Evolutionary conservation across 176 grass and related monocot genomes (phyloP), one percentile per base, ranked within the genome.

Genomic region (Puccinellia tenuiflora): DNA sequence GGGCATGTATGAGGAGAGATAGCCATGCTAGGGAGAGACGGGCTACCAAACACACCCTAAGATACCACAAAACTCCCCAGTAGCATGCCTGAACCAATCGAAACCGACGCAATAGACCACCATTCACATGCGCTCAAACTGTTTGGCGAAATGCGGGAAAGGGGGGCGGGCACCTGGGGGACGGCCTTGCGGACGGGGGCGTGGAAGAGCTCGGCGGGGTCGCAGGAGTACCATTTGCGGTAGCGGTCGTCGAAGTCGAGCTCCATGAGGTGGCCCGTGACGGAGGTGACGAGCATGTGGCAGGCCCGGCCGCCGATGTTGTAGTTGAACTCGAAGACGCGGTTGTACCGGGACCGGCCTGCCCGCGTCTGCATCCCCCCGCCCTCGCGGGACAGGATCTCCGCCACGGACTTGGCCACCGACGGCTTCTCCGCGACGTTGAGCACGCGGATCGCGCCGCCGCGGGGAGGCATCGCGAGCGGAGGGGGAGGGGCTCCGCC

Each of bases 241-340:
- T 88, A 98, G 9, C 96, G 85, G 22, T 98, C 92, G 2, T 96
- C 93, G 76, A 98, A 98, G 8, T 98, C 91, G 51, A 98, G 92
- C 78, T 98, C 96, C 96, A 98, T 98, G 70, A 98, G 88, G 79
- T 98, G 93, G 20, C 96, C 96, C 39, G 92, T 98, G 91, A 98
- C 96, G 69, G 93, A 98, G 80, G 96, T 98, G 72, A 96, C 87
- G 55, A 83, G 85, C 96, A 93, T 98, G 80, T 72, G 83, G 85
- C 96, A 95, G 67, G 80, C 48, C 18, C 76, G 87, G 35, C 39
- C 59, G 37, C 83, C 86, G 79, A 92, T 96, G 80, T 75, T 29
- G 87, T 96, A 92, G 73, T 77, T 90, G 77, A 98, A 98, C 86
- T 98, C 89, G 76, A 98, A 98, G 43, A 98, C 51, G 74, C 96